Evolutionary conservation across 352 stramenopile genomes (phyloP), one percentile per base, ranked within the genome.

Genomic region (Pythium biforme): DNA sequence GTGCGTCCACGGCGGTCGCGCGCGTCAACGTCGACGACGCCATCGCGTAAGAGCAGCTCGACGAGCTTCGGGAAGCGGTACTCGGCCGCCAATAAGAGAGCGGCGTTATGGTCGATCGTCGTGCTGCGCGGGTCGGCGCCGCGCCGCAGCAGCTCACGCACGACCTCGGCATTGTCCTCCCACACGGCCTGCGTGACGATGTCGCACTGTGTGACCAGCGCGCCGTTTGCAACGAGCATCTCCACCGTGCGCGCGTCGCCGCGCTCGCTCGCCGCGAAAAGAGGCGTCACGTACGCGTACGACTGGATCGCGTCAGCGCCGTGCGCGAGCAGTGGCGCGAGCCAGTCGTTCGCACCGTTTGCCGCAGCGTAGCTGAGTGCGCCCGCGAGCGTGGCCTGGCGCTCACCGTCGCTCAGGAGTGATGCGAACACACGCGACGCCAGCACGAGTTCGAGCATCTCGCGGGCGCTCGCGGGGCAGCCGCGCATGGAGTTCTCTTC

Each of bases 371-470:
- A 22, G 22, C 23, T 50, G 19, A 59, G 53, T 17, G 27, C n/a
- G 3, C 29, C 7, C 5, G 53, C 39, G 25, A 59, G n/a, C 20
- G 39, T 23, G 23, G 10, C 17, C 3, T 59, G 12, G 19, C 39
- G 53, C 37, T 59, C 27, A 7, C 26, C 6, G 23, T 48, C 19
- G 8, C 4, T 40, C 34, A 59, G 27, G 14, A 2, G 14, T 10
- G 22, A 23, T 4, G 37, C 25, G 53, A 51, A 59, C 1, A 47
- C 9, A 4, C 6, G 37, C 34, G 53, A 59, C 3, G 37, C 10
- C 20, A 59, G 10, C 22, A 59, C 25, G n/a, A 50, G 29, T 39
- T 59, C 53, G 11, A 50, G n/a, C 34, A 59, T 50, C 34, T 59
- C 53, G 34, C 47, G 27, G 26, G 47, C 47, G 6, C 14, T 4